These are phyloP conservation scores for Solanum arcanum DNA, from an alignment of 257 asterid genomes.

Conservation along the genomic window DNA sequence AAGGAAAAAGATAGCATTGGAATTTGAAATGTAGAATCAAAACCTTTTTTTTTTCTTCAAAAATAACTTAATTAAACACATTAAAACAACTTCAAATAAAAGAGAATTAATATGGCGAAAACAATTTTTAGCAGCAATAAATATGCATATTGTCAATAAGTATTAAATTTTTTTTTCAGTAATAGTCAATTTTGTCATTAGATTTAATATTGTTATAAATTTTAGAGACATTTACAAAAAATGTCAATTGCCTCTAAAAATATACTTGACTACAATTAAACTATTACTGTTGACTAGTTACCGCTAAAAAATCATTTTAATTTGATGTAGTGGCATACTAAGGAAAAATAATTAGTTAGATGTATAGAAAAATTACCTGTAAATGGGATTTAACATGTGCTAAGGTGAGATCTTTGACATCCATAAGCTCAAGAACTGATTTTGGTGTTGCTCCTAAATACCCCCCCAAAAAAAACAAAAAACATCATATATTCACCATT, in stretches of 20 bases:
- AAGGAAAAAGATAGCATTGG: constrained; percentile 22
- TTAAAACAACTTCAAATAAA: not conserved
- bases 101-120: too few species aligned
- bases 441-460: constrained; percentile 82
- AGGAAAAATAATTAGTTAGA: not conserved
- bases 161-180: too few species aligned
- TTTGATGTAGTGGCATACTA: not conserved
- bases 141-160: too few species aligned
- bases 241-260: too few species aligned
- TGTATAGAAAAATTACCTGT: constrained; percentile 38
- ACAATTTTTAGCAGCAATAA: too few species aligned
- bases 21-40: constrained; percentile 36
- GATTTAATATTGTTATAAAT: too few species aligned
- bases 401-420: constrained; percentile 88
- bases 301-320: too few species aligned
- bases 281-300: too few species aligned
- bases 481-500: not conserved
- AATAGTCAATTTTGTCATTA: too few species aligned
- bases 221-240: too few species aligned
- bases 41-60: not conserved
- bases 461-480: too few species aligned
- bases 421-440: constrained; percentile 95
- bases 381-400: constrained; percentile 95
- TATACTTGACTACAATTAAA: too few species aligned
- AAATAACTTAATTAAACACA: not conserved